These are phyloP conservation scores for Neurospora hispaniola DNA, from an alignment of 495 filamentous ascomycete species.

Conservation along the genomic window DNA sequence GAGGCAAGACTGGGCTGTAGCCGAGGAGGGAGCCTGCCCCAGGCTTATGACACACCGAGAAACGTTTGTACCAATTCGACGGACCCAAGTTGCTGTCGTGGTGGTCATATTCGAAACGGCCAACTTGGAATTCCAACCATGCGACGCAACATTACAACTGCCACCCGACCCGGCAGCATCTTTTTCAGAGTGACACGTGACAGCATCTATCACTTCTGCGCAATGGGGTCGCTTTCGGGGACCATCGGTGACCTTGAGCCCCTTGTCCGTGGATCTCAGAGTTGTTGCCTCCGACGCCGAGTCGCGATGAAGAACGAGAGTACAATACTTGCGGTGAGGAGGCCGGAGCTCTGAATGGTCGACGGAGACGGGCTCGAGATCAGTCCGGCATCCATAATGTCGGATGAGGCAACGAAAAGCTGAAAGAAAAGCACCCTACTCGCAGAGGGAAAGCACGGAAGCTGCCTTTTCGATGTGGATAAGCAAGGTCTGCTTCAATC, in stretches of 20 bases:
- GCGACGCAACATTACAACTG: not conserved
- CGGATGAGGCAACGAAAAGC: not conserved
- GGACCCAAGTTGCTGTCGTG: not conserved
- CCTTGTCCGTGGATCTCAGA: not conserved
- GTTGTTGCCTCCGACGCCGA: not conserved
- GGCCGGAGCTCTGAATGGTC: not conserved
- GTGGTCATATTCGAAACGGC: not conserved
- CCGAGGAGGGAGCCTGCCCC: not conserved
- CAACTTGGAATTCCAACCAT: not conserved
- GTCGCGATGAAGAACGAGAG: not conserved
- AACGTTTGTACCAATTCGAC: not conserved
- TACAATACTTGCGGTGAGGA: not conserved
- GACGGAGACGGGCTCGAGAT: not conserved
- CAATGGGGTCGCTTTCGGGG: not conserved
- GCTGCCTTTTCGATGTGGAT: too few species aligned
- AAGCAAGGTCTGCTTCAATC: not conserved
- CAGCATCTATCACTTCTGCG: not conserved
- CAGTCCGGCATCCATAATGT: not conserved
- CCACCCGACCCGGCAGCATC: not conserved
- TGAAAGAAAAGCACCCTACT: not conserved
- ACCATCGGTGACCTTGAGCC: too few species aligned
- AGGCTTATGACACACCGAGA: not conserved
- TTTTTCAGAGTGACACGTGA: not conserved
- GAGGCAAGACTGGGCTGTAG: not conserved
- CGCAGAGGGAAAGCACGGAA: too few species aligned